Base-by-base conservation (phyloP, 2,329 filamentous ascomycete genomes). In the Beauveria sp. region DNA sequence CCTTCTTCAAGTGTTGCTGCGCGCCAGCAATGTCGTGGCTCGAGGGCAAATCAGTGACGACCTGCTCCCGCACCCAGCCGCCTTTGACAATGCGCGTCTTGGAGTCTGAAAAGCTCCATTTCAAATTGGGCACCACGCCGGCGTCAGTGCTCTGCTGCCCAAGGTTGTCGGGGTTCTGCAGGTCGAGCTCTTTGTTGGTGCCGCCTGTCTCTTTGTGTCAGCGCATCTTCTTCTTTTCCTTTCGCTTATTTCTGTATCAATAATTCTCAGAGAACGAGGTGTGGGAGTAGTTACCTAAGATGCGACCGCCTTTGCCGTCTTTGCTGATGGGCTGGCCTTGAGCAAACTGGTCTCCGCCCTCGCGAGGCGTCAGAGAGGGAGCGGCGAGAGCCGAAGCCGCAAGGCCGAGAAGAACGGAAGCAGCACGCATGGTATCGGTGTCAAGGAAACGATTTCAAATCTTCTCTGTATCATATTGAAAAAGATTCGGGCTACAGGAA, bases 101-200 rank as follows among this genome's bases (percentile, higher is more conserved):
- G 26, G 85, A 88, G 70, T 88, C 83, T 0, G 85, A 87, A 72
- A 89, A 89, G 58, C 83, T 82, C 86, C 86, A 84, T 70, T 88
- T 89, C 66, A 88, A 75, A 68, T 89, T 89, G 0, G 83, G 82
- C 0, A 89, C 86, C 12, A 80, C 74, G 18, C 86, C 87, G 53
- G 77, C 79, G 68, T 89, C 86, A 1, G 86, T 88, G 18, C 78
- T 75, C 66, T 87, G 81, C 52, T 78, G 77, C 16, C 83, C 85
- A 1, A 89, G 78, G 67, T 86, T 85, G 64, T 85, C 81, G 0
- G 86, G 86, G 66, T 88, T 88, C 64, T 85, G 78, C 2, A 83
- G 71, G 66, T 89, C 86, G 26, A 88, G 71, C 56, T 78, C 73
- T 54, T 79, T 75, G 68, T 89, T 86, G 24, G 86, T 89, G 30